Evolutionary conservation across 2,329 filamentous ascomycete species (phyloP).

Genomic region (Fulvia fulva): DNA sequence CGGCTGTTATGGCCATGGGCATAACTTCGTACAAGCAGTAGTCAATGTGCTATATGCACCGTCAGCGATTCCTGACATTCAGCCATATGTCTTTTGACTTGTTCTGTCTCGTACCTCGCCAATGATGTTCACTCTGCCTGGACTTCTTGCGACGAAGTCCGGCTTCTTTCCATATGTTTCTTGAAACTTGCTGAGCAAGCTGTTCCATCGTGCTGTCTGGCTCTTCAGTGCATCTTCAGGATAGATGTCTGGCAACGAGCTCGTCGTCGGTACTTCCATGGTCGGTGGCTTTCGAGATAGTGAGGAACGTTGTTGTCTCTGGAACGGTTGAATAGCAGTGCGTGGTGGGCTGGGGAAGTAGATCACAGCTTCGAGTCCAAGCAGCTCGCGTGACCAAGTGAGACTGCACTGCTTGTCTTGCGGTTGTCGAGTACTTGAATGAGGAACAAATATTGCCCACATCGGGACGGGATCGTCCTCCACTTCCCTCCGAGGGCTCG

Average conservation of each 20-base stretch:
- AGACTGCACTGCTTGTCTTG: background rate
- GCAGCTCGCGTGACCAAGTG: background rate
- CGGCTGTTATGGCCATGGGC: slow-evolving; percentile 90
- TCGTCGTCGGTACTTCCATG: slow-evolving; percentile 65
- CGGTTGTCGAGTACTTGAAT: background rate
- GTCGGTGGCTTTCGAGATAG: too few species aligned
- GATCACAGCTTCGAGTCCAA: background rate
- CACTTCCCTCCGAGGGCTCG: background rate
- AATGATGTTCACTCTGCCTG: slow-evolving; percentile 95
- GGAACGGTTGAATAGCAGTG: too few species aligned
- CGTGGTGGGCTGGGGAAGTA: background rate
- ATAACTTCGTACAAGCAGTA: slow-evolving; percentile 95
- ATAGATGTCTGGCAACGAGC: slow-evolving; percentile 77
- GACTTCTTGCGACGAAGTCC: slow-evolving; percentile 82
- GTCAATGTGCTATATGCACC: slow-evolving; percentile 69
- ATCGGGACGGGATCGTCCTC: background rate
- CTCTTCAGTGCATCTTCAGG: slow-evolving; percentile 64
- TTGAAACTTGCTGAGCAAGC: slow-evolving; percentile 67
- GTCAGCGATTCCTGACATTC: slow-evolving; percentile 5
- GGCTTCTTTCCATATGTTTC: slow-evolving; percentile 65
- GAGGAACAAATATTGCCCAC: background rate
- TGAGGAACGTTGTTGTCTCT: too few species aligned
- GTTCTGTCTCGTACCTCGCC: slow-evolving; percentile 58
- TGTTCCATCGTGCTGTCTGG: slow-evolving; percentile 72
- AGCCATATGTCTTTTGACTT: background rate